These are phyloP conservation scores for Bassia scoparia DNA, from an alignment of 148 eudicot genomes.

Conservation along the genomic window DNA sequence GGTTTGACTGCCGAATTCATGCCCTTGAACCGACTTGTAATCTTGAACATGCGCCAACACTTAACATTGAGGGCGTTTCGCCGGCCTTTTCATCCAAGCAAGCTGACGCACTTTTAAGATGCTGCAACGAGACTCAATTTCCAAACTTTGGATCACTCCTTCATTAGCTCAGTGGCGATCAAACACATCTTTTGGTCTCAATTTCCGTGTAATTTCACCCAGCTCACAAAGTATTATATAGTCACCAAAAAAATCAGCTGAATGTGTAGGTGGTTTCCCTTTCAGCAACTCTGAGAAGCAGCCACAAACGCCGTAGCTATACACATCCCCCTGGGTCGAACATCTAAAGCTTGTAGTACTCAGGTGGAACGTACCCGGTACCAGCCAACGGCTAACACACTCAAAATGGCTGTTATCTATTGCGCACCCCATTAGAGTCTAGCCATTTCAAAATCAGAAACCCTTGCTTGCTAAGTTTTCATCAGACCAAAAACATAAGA, in stretches of 20 bases:
- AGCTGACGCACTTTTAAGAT: conserved; percentile 65
- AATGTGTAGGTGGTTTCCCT: conserved; percentile 72
- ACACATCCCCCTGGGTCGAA: conserved; percentile 79
- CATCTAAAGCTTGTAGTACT: conserved; percentile 70
- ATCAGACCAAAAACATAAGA: conserved; percentile 71
- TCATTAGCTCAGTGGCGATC: conserved; percentile 57
- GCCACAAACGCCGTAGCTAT: conserved; percentile 89
- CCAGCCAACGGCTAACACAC: conserved; percentile 87
- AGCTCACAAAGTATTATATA: conserved; percentile 69
- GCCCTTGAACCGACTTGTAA: conserved; percentile 68
- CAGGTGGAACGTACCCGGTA: conserved; percentile 89
- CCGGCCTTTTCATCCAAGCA: conserved; percentile 82
- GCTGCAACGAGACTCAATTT: conserved; percentile 66
- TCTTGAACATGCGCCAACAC: conserved; percentile 93
- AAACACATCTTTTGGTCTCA: conserved; percentile 56
- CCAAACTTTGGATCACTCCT: conserved; percentile 61
- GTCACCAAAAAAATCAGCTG: conserved; percentile 81
- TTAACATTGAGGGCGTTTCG: conserved; percentile 73
- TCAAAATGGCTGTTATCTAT: conserved; percentile 86
- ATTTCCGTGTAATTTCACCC: conserved; percentile 70
- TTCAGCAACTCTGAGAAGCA: conserved; percentile 76
- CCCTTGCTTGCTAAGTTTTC: conserved; percentile 75
- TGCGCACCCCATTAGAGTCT: conserved; percentile 74
- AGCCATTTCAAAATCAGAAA: conserved; percentile 95
- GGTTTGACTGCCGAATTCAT: conserved; percentile 53